Base-by-base conservation (phyloP, 2,329 filamentous ascomycete genomes). In the Colletotrichum camelliae region DNA sequence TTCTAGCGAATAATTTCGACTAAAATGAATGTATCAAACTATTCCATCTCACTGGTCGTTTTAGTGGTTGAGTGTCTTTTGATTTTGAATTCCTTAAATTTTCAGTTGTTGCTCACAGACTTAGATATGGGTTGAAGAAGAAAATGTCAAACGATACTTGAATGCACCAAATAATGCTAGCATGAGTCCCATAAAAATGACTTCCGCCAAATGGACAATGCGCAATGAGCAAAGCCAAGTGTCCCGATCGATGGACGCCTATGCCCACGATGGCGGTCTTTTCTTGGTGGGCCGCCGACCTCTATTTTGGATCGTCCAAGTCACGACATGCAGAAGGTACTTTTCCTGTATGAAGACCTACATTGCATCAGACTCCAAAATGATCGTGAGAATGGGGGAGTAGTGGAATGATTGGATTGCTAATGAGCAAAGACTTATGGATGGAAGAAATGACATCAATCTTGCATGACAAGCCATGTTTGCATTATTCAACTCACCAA, bases 141-240 rank as follows among this genome's bases (percentile, higher is more conserved):
- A 2, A 7, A 10, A 52, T 18, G 18, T n/a, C 1, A 52, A 0
- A 13, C 43, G 3, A 21, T 48, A 48, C 5, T 48, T 7, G 6
- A 6, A 7, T 21, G 4, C 3, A 21, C 21, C 10, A 21, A 13
- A 48, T 2, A 48, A 48, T 48, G n/a, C n/a, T n/a, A n/a, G n/a
- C n/a, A n/a, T n/a, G n/a, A n/a, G n/a, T n/a, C n/a, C n/a, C n/a
- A n/a, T n/a, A n/a, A n/a, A n/a, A n/a, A n/a, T n/a, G n/a, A n/a
- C n/a, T n/a, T n/a, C n/a, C 31, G n/a, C 5, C n/a, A 9, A 48
- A 10, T 4, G 1, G 43, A 2, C 13, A 13, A 13, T 13, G 21
- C 0, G n/a, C 6, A 13, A 48, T 9, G n/a, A 12, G 1, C 21
- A n/a, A 48, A 21, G 1, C 0, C 39, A 2, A 48, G n/a, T 2